These are phyloP conservation scores for Populus hybrid DNA, from an alignment of 441 rosid species.

Conservation along the genomic window DNA sequence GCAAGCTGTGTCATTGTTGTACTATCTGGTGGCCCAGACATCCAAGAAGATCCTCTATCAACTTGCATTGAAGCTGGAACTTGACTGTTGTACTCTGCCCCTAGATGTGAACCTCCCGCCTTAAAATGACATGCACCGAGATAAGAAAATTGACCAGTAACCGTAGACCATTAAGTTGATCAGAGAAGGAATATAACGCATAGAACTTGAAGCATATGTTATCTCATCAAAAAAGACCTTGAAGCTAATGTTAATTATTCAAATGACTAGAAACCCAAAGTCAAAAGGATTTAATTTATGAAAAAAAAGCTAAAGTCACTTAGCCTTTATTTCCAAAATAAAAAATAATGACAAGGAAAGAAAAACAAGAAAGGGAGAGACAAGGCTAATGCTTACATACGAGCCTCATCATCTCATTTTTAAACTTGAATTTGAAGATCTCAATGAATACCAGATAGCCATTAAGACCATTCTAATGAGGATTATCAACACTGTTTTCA, in stretches of 20 bases:
- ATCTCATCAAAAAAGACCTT: background rate
- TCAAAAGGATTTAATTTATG: background rate
- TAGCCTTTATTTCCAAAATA: background rate
- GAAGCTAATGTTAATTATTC: background rate
- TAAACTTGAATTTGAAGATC: background rate
- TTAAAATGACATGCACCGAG: constrained; percentile 23
- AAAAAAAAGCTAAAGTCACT: background rate
- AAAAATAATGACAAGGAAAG: background rate
- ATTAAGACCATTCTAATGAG: background rate
- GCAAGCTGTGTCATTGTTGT: constrained; percentile 46
- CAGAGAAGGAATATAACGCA: background rate
- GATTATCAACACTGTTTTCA: background rate
- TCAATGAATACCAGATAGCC: background rate
- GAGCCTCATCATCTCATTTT: background rate
- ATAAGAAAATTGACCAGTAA: background rate
- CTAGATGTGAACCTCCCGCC: constrained; percentile 66
- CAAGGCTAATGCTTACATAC: background rate
- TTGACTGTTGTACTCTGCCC: constrained; percentile 60
- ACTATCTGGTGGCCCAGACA: constrained; percentile 58
- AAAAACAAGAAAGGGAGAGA: background rate
- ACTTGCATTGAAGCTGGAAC: constrained; percentile 52
- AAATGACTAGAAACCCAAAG: background rate
- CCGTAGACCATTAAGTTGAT: background rate
- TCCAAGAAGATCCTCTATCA: constrained; percentile 82
- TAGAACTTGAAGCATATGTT: background rate